phyloP scores from a whole-genome alignment of 306 rosid species.

The Senna siamea region DNA sequence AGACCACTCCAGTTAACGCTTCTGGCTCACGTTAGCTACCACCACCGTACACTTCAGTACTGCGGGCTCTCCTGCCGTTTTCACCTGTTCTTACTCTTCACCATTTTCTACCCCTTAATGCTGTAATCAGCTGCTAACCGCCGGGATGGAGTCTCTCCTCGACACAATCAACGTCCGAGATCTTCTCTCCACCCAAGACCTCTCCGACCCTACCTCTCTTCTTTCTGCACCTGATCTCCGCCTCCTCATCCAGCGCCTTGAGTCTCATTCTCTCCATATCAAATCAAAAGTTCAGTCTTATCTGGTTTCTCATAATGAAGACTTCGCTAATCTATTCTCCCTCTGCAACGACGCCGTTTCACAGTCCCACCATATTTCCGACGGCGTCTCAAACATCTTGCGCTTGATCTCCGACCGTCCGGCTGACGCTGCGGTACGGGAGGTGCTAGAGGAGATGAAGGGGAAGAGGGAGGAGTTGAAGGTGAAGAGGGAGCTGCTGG shows the following conservation, averaged over 20 bases:
- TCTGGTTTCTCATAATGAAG: constrained; percentile 70
- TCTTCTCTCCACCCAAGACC: constrained; percentile 82
- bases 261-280: constrained; percentile 85
- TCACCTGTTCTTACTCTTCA: neutral
- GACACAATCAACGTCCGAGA: constrained; percentile 78
- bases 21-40: neutral
- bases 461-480: constrained; percentile 58
- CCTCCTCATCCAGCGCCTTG: constrained; percentile 91
- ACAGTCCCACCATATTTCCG: constrained; percentile 55
- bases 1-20: neutral
- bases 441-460: constrained; percentile 64
- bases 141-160: constrained; percentile 76
- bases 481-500: constrained; percentile 66
- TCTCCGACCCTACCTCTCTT: constrained; percentile 78
- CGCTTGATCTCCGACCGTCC: constrained; percentile 58
- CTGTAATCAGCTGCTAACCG: neutral
- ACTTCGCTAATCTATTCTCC: constrained; percentile 71
- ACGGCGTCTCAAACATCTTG: constrained; percentile 49
- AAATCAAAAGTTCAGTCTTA: constrained; percentile 76
- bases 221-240: constrained; percentile 98
- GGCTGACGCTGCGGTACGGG: constrained; percentile 55
- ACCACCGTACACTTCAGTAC: neutral
- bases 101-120: neutral
- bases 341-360: constrained; percentile 77
- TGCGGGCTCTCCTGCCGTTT: neutral